phyloP scores from a whole-genome alignment of 2,329 filamentous ascomycete genomes.

The Cordyceps fumosorosea region DNA sequence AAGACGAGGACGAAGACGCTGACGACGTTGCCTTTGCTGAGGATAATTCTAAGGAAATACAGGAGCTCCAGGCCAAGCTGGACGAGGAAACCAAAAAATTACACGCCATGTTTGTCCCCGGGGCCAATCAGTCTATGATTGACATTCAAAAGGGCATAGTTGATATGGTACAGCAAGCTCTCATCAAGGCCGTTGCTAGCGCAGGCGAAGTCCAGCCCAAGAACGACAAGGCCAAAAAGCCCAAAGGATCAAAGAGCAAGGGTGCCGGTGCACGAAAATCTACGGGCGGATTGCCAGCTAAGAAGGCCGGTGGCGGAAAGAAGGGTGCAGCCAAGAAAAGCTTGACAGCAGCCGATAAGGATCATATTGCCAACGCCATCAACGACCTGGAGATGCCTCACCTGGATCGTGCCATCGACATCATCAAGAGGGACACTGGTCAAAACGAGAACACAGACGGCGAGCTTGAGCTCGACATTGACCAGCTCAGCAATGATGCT shows the following conservation, averaged over 20 bases:
- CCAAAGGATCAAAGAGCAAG: slow-evolving; percentile 52
- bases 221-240: slow-evolving; percentile 51
- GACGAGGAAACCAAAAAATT: slow-evolving; percentile 53
- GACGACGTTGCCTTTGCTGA: slow-evolving; percentile 31
- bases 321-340: slow-evolving; percentile 41
- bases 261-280: slow-evolving; percentile 37
- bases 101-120: slow-evolving; percentile 45
- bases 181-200: slow-evolving; percentile 65
- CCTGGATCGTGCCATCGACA: slow-evolving; percentile 73
- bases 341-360: slow-evolving; percentile 76
- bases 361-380: slow-evolving; percentile 81
- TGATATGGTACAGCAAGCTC: slow-evolving; percentile 59
- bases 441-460: slow-evolving; percentile 58
- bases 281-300: slow-evolving; percentile 29
- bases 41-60: slow-evolving; percentile 37
- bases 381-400: slow-evolving; percentile 72
- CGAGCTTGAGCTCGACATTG: slow-evolving; percentile 54
- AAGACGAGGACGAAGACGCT: slow-evolving; percentile 65
- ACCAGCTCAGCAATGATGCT: slow-evolving; percentile 49
- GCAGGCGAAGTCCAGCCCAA: slow-evolving; percentile 44
- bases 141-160: slow-evolving; percentile 56
- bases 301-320: slow-evolving; percentile 35
- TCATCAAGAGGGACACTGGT: slow-evolving; percentile 82
- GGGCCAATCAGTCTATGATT: slow-evolving; percentile 46
- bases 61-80: slow-evolving; percentile 45